Evolutionary conservation across 1,284 basidiomycete genomes (phyloP).

Genomic region (Malassezia arunalokei): DNA sequence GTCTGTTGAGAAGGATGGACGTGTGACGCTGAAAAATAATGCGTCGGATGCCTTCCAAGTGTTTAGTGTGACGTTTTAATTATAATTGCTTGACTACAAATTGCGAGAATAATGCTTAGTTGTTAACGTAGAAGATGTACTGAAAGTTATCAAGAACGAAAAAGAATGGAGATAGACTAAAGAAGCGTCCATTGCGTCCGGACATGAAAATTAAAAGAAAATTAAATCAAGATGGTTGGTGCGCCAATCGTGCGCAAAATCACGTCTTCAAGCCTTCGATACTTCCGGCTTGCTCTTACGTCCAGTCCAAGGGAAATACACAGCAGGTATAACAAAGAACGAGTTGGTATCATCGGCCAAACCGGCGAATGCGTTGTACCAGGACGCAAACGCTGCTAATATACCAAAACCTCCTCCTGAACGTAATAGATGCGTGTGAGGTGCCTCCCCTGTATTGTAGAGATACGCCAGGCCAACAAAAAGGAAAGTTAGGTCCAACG

Average conservation of each 20-base stretch:
- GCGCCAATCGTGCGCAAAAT: too few relatives aligned
- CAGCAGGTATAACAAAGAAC: conserved; percentile 9
- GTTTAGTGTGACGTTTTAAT: conserved; percentile 11
- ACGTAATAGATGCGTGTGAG: conserved; percentile 7
- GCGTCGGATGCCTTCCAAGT: not conserved
- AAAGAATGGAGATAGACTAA: too few relatives aligned
- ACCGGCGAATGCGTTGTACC: conserved; percentile 50
- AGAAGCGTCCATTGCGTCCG: too few relatives aligned
- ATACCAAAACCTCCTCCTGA: conserved; percentile 18
- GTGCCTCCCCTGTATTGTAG: conserved; percentile 18
- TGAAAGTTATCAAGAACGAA: too few relatives aligned
- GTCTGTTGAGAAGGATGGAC: conserved; percentile 2
- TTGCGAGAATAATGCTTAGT: too few relatives aligned
- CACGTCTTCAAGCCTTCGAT: too few relatives aligned
- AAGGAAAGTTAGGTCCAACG: conserved; percentile 55
- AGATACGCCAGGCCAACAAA: conserved; percentile 41
- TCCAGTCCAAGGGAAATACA: conserved; percentile 13
- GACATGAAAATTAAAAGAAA: too few relatives aligned
- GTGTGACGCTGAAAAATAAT: not conserved
- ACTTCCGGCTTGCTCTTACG: too few relatives aligned
- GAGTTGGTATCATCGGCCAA: conserved; percentile 27
- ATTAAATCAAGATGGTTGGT: too few relatives aligned
- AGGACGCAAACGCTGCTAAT: conserved; percentile 27
- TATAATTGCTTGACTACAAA: not conserved
- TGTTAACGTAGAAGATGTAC: too few relatives aligned